phyloP scores from a whole-genome alignment of 2,329 filamentous ascomycete species.

The Penicillium olsonii region DNA sequence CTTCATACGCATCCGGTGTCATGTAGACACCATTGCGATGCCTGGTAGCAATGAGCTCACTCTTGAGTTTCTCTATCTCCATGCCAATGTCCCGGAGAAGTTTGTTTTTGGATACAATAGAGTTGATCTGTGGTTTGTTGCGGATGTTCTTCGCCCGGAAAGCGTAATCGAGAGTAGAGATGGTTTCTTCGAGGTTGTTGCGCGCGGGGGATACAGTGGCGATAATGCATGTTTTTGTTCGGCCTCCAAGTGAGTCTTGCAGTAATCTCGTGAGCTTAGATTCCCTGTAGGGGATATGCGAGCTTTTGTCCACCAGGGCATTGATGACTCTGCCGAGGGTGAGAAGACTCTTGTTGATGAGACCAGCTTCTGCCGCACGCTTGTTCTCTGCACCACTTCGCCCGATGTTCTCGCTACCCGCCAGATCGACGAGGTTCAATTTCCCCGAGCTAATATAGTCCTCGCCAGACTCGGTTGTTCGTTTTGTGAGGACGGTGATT shows the following conservation, averaged over 20 bases:
- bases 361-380: conserved; percentile 86
- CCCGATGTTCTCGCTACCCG: conserved; percentile 96
- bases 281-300: conserved; percentile 88
- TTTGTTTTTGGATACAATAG: conserved; percentile 88
- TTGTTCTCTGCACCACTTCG: conserved; percentile 98
- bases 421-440: conserved; percentile 93
- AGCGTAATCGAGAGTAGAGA: conserved; percentile 95
- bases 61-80: conserved; percentile 93
- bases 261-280: conserved; percentile 93
- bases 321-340: conserved; percentile 97
- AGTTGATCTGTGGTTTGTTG: conserved; percentile 95
- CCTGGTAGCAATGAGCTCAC: conserved; percentile 86
- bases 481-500: conserved; percentile 87
- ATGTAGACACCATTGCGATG: conserved; percentile 95
- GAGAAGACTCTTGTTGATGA: conserved; percentile 97
- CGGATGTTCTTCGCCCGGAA: conserved; percentile 98
- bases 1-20: conserved; percentile 83
- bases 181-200: conserved; percentile 95
- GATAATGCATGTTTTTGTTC: conserved; percentile 98
- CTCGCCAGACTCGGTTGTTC: conserved; percentile 77
- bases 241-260: conserved; percentile 93
- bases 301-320: conserved; percentile 83
- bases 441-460: conserved; percentile 91
- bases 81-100: conserved; percentile 83
- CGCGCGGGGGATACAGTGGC: conserved; percentile 93